Evolutionary conservation across 805 yeast genomes (phyloP), one percentile per base, ranked within the genome.

Genomic region (Naumovozyma dairenensis): DNA sequence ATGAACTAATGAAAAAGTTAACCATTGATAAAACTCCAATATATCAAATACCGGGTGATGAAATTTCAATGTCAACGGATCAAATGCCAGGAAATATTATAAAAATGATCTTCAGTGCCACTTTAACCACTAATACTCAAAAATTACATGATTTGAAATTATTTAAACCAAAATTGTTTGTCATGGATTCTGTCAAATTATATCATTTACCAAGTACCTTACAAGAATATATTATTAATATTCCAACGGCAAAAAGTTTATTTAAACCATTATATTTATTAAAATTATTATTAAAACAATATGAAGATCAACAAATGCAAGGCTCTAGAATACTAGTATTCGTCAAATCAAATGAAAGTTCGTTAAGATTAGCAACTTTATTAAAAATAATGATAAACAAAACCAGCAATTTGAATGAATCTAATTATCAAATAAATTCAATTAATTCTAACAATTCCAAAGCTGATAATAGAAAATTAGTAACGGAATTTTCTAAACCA

Each of bases 111-210:
- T 85, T 92, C 51, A 79, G 93, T 32, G 98, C 99, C 6, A 92
- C 99, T 1, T 68, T 92, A 34, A 85, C 96, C 3, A 79, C 96
- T 2, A 94, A 87, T 54, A 83, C 96, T 0, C 94, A 92, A 19
- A 84, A 82, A 51, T 62, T 92, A 36, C 70, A 89, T 6, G 71
- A 74, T 29, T 66, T 92, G 38, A 73, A 78, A 33, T 71, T 92
- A 41, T 63, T 65, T 37, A 68, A 66, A 44, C 96, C 93, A n/a
- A 68, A 78, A 48, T 57, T 92, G 31, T 58, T 53, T 36, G 64
- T 83, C 26, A 75, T 85, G 37, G 79, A 87, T 29, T 83, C 86
- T 39, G 72, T 72, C 33, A 60, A 68, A 28, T 60, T 79, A 36
- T 80, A 77, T 51, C 70, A 72, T 34, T 61, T 79, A 28, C 89